A percentile compares a stretch with the other conserved stretches of the same genome.
phyloP scores from a whole-genome alignment of 164 flowering plant species.

The Buxus sempervirens region DNA sequence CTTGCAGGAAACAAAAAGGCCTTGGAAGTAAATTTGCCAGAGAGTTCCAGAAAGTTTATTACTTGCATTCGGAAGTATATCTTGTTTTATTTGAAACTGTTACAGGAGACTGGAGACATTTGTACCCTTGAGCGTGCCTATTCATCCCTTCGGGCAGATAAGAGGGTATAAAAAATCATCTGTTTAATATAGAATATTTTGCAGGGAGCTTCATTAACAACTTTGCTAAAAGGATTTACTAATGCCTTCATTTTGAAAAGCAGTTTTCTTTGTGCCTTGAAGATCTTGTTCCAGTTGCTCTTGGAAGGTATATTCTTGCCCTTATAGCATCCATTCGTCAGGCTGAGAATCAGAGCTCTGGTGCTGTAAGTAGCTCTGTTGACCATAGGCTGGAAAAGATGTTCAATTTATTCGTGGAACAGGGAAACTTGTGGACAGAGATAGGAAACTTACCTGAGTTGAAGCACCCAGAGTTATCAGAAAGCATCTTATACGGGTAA shows the following conservation, averaged over 20 bases:
- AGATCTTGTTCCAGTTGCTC: constrained; percentile 93
- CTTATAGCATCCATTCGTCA: constrained; percentile 51
- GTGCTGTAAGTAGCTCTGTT: constrained; percentile 26
- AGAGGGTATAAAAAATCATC: constrained; percentile 58
- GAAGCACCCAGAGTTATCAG: constrained; percentile 62
- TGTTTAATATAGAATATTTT: neutral
- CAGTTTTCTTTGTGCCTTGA: constrained; percentile 96
- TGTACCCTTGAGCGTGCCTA: constrained; percentile 88
- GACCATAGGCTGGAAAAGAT: constrained; percentile 73
- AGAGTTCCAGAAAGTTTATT: constrained; percentile 92
- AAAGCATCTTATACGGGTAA: constrained; percentile 73
- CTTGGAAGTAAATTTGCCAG: constrained; percentile 85
- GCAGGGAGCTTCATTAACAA: neutral
- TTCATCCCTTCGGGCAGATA: constrained; percentile 76
- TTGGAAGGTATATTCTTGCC: constrained; percentile 75
- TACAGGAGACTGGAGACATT: constrained; percentile 79
- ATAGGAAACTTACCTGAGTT: constrained; percentile 74
- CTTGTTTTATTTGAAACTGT: constrained; percentile 69
- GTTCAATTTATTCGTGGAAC: constrained; percentile 83
- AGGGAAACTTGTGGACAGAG: constrained; percentile 80
- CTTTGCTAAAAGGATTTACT: neutral
- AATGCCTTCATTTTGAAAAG: constrained; percentile 15
- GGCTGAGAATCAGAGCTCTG: constrained; percentile 29
- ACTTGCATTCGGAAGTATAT: constrained; percentile 91
- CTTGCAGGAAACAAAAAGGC: constrained; percentile 62